Evolutionary conservation across 2,329 filamentous ascomycete genomes (phyloP).

Genomic region (Alternaria sp.): DNA sequence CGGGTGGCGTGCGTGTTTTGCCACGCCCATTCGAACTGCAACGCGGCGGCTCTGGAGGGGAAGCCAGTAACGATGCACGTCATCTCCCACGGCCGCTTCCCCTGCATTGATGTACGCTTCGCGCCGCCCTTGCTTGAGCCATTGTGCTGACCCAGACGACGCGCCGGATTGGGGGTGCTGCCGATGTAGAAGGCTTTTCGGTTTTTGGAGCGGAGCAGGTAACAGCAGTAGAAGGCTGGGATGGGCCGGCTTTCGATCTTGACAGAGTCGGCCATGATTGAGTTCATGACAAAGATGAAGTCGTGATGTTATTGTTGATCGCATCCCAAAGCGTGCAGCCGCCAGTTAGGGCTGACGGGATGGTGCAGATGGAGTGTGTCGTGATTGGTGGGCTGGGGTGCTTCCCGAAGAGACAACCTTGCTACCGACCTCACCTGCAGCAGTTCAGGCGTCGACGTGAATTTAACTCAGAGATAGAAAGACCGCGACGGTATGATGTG

Average conservation of each 20-base stretch:
- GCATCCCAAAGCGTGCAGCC: slow-evolving; percentile 19
- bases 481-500: background rate
- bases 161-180: slow-evolving; percentile 85
- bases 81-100: slow-evolving; percentile 80
- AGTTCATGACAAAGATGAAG: background rate
- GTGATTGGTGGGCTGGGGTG: slow-evolving; percentile 21
- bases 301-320: slow-evolving; percentile 19
- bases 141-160: slow-evolving; percentile 91
- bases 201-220: slow-evolving; percentile 84
- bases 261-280: slow-evolving; percentile 15
- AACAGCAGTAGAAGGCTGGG: slow-evolving; percentile 91
- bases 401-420: slow-evolving; percentile 25
- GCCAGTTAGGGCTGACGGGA: slow-evolving; percentile 23
- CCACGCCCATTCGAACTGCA: slow-evolving; percentile 98
- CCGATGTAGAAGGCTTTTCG: slow-evolving; percentile 81
- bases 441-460: background rate
- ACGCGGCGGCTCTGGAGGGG: slow-evolving; percentile 80
- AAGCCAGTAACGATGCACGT: slow-evolving; percentile 86
- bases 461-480: background rate
- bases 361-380: slow-evolving; percentile 5
- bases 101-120: slow-evolving; percentile 70
- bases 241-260: slow-evolving; percentile 56
- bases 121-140: slow-evolving; percentile 83
- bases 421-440: slow-evolving; percentile 25
- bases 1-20: slow-evolving; percentile 82